A percentile compares a stretch with the other conserved stretches of the same genome.
These are phyloP conservation scores for Ophiostoma sp. DNA, from an alignment of 2,329 filamentous ascomycete species.

Conservation along the genomic window DNA sequence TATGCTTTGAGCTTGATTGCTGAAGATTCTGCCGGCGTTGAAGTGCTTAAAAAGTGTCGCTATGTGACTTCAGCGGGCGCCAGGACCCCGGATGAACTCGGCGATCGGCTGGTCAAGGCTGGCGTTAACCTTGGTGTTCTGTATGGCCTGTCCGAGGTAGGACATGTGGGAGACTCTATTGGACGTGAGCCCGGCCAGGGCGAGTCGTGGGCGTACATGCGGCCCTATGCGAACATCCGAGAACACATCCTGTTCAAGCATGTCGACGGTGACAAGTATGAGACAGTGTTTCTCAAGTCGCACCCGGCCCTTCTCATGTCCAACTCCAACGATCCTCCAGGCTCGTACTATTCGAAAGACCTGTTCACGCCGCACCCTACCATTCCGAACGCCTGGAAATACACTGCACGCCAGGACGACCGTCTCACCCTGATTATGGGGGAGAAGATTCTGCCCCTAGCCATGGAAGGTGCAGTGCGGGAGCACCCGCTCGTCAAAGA, in stretches of 20 bases:
- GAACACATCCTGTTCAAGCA: constrained; percentile 38
- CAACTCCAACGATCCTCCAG: constrained; percentile 36
- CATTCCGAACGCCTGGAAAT: constrained; percentile 37
- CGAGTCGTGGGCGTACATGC: constrained; percentile 40
- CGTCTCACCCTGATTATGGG: constrained; percentile 37
- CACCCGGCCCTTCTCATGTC: constrained; percentile 33
- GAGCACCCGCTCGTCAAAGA: constrained; percentile 34
- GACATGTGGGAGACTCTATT: constrained; percentile 40
- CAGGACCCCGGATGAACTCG: constrained; percentile 48
- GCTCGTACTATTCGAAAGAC: constrained; percentile 36
- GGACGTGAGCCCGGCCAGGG: constrained; percentile 36
- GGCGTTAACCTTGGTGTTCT: constrained; percentile 44
- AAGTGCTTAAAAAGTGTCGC: constrained; percentile 38
- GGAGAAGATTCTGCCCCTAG: constrained; percentile 37
- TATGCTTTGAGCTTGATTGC: constrained; percentile 53
- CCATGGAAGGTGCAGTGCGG: constrained; percentile 34
- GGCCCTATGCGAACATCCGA: constrained; percentile 35
- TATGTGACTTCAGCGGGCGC: constrained; percentile 48
- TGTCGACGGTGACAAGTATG: constrained; percentile 34
- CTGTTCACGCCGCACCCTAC: constrained; percentile 36
- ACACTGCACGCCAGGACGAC: constrained; percentile 37
- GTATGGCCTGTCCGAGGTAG: constrained; percentile 41
- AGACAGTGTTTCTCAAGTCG: constrained; percentile 34
- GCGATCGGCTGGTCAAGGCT: constrained; percentile 42
- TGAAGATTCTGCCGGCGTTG: constrained; percentile 47